Evolutionary conservation across 1,284 basidiomycete genomes (phyloP).

Genomic region (Papiliotrema fonsecae): DNA sequence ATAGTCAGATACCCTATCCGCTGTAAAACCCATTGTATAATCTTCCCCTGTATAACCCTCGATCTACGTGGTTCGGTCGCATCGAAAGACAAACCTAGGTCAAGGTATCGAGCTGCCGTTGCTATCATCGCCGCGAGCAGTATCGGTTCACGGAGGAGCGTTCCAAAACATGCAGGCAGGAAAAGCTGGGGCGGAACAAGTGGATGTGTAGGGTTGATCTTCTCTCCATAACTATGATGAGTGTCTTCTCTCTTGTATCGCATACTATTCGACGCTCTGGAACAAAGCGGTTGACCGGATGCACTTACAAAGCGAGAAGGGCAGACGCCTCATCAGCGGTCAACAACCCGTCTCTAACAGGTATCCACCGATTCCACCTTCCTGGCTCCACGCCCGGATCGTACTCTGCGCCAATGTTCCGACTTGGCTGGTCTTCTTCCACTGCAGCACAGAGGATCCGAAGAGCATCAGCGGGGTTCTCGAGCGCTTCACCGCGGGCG

Average conservation of each 20-base stretch:
- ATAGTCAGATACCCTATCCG: slow-evolving; percentile 13
- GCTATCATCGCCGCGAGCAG: slow-evolving; percentile 12
- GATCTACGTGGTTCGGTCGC: slow-evolving; percentile 9
- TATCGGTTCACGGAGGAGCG: slow-evolving; percentile 14
- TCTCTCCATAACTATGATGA: slow-evolving; percentile 7
- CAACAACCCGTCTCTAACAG: slow-evolving; percentile 18
- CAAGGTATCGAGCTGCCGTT: slow-evolving; percentile 13
- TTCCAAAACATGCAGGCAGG: slow-evolving; percentile 6
- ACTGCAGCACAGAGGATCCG: slow-evolving; percentile 17
- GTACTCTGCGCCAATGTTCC: not conserved
- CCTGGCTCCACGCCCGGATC: slow-evolving; percentile 3
- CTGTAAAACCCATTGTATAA: slow-evolving; percentile 15
- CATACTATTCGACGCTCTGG: not conserved
- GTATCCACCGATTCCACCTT: slow-evolving; percentile 17
- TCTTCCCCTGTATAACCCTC: slow-evolving; percentile 9
- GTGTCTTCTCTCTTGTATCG: no score
- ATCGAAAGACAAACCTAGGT: slow-evolving; percentile 15
- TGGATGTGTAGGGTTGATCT: slow-evolving; percentile 16
- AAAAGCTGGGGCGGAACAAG: slow-evolving; percentile 16
- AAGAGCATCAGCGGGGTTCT: slow-evolving; percentile 20
- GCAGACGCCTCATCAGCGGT: slow-evolving; percentile 13
- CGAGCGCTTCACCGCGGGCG: slow-evolving; percentile 14
- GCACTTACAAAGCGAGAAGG: slow-evolving; percentile 12
- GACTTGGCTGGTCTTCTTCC: slow-evolving; percentile 3
- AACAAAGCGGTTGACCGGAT: not conserved